A percentile compares a stretch with the other conserved stretches of the same genome.
phyloP scores from a whole-genome alignment of 2,329 filamentous ascomycete species.

The Xylariaceae sp. region DNA sequence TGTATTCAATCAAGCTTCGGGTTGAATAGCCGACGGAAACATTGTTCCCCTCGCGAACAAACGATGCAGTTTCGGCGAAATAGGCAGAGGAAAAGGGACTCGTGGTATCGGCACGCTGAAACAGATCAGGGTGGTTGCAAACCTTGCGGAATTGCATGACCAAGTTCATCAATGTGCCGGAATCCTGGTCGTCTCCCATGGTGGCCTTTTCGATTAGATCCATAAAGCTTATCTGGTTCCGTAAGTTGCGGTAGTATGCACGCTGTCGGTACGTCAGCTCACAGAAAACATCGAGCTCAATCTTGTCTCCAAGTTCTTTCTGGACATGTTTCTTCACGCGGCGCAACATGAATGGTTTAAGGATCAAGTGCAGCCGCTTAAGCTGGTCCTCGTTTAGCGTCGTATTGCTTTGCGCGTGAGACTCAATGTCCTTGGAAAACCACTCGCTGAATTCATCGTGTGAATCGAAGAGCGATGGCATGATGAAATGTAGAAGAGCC shows the following conservation, averaged over 20 bases:
- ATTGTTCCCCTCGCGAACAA: constrained; percentile 78
- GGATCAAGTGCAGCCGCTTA: constrained; percentile 93
- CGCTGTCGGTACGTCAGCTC: constrained; percentile 94
- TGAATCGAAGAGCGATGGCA: constrained; percentile 96
- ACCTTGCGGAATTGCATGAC: constrained; percentile 99
- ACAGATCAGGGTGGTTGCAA: constrained; percentile 96
- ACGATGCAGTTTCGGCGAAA: constrained; percentile 93
- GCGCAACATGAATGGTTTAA: constrained; percentile 98
- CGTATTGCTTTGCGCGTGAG: constrained; percentile 97
- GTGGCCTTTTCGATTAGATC: constrained; percentile 97
- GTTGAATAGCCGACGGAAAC: constrained; percentile 83
- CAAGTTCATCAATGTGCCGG: constrained; percentile 94
- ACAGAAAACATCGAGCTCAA: constrained; percentile 93
- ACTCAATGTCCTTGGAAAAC: constrained; percentile 96
- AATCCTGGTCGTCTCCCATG: constrained; percentile 88
- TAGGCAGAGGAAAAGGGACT: constrained; percentile 79
- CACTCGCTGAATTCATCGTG: constrained; percentile 91
- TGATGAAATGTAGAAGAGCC: constrained; percentile 97
- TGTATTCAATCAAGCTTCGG: constrained; percentile 77
- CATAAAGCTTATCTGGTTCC: constrained; percentile 98
- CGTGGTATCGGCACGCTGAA: constrained; percentile 86
- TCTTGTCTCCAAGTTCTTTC: constrained; percentile 98
- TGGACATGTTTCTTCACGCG: constrained; percentile 99
- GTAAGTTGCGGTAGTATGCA: constrained; percentile 83
- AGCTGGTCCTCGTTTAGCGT: constrained; percentile 98